Evolutionary conservation across 2,329 filamentous ascomycete species (phyloP).

Genomic region (Lanzia echinophila): DNA sequence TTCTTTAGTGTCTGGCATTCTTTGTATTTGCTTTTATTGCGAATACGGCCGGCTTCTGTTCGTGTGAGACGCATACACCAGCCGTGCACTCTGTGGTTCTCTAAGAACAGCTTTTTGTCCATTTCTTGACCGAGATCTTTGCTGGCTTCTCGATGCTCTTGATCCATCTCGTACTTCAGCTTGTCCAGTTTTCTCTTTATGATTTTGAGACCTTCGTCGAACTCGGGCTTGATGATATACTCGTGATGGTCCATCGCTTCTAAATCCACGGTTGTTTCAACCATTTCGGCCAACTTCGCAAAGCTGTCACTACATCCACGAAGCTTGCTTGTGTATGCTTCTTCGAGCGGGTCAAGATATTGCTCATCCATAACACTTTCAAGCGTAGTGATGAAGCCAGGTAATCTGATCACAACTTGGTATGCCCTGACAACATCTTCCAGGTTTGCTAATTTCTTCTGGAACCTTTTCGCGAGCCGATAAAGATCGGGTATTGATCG

Average conservation of each 20-base stretch:
- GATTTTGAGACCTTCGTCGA: slow-evolving; percentile 80
- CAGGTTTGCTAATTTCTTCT: slow-evolving; percentile 80
- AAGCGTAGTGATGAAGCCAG: slow-evolving; percentile 81
- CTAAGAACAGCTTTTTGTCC: slow-evolving; percentile 98
- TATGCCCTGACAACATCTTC: slow-evolving; percentile 96
- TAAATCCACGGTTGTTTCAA: slow-evolving; percentile 94
- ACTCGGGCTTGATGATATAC: slow-evolving; percentile 98
- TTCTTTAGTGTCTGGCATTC: slow-evolving; percentile 99
- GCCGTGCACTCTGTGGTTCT: slow-evolving; percentile 92
- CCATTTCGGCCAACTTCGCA: slow-evolving; percentile 89
- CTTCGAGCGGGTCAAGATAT: slow-evolving; percentile 81
- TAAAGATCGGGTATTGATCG: slow-evolving; percentile 92
- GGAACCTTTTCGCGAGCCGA: slow-evolving; percentile 87
- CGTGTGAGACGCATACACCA: slow-evolving; percentile 94
- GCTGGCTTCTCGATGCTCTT: slow-evolving; percentile 70
- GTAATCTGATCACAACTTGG: slow-evolving; percentile 86
- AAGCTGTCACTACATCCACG: slow-evolving; percentile 70
- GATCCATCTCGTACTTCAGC: slow-evolving; percentile 73
- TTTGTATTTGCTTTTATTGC: slow-evolving; percentile 82
- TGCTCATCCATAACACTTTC: slow-evolving; percentile 93
- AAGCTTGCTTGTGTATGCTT: slow-evolving; percentile 79
- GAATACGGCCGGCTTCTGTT: slow-evolving; percentile 85
- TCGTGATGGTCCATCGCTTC: slow-evolving; percentile 95
- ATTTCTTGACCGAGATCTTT: slow-evolving; percentile 80
- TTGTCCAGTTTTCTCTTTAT: slow-evolving; percentile 89